These are phyloP conservation scores for Porodaedalea pini DNA, from an alignment of 1,284 basidiomycete species.

Conservation along the genomic window DNA sequence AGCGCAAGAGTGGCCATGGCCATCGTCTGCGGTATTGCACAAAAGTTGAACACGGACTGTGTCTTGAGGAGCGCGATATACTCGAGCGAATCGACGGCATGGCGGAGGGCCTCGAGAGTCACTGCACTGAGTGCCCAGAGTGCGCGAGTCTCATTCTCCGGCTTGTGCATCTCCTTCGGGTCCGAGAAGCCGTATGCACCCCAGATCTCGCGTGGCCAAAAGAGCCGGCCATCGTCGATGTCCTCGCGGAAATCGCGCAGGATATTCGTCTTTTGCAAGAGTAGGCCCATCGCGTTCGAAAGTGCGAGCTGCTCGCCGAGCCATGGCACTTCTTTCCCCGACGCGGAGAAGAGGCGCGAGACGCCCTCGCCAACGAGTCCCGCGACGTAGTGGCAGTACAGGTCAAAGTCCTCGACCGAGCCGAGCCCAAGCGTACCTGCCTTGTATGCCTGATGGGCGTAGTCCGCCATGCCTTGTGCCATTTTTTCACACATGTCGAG, in stretches of 20 bases:
- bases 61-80: conserved; percentile 87
- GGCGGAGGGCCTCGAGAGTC: conserved; percentile 86
- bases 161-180: conserved; percentile 57
- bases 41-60: conserved; percentile 95
- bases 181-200: conserved; percentile 68
- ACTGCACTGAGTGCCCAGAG: conserved; percentile 83
- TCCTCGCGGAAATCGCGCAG: conserved; percentile 96
- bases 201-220: conserved; percentile 98
- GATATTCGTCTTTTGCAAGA: conserved; percentile 98
- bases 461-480: conserved; percentile 95
- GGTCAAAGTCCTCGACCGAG: conserved; percentile 83
- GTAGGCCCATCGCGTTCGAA: conserved; percentile 93
- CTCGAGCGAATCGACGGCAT: conserved; percentile 84
- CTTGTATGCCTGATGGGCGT: conserved; percentile 76
- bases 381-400: conserved; percentile 99
- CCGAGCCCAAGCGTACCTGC: conserved; percentile 68
- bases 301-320: conserved; percentile 82
- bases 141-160: conserved; percentile 59
- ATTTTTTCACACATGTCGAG: conserved; percentile 82
- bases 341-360: conserved; percentile 86
- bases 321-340: conserved; percentile 79
- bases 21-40: conserved; percentile 94
- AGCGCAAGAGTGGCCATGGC: conserved; percentile 90
- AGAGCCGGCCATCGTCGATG: conserved; percentile 78
- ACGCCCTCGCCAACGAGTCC: conserved; percentile 97